These are phyloP conservation scores for Penicillium pancosmium DNA, from an alignment of 495 filamentous ascomycete species.

Conservation along the genomic window DNA sequence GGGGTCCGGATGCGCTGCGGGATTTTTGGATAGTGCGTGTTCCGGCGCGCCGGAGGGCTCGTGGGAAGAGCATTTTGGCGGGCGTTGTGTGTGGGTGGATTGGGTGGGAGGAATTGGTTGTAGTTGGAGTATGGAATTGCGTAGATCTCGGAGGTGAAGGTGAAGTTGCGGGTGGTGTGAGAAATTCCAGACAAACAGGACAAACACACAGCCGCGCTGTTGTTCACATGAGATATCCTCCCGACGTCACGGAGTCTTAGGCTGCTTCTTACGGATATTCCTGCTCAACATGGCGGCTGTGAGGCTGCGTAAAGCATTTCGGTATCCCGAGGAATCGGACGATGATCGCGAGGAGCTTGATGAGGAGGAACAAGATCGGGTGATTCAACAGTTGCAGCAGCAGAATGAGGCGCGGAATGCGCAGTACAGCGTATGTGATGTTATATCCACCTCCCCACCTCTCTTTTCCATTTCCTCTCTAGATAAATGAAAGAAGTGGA, in stretches of 20 bases:
- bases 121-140: too few species aligned
- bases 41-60: conserved; percentile 19
- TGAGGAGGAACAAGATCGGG: conserved; percentile 74
- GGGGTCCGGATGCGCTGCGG: conserved; percentile 6
- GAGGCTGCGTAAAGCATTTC: conserved; percentile 63
- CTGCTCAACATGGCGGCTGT: conserved; percentile 45
- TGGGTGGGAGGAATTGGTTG: not conserved
- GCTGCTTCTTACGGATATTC: too few species aligned
- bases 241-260: conserved; percentile 6
- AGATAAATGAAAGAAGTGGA: not conserved
- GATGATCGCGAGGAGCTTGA: conserved; percentile 58
- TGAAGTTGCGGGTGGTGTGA: conserved; percentile 2
- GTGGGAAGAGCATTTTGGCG: conserved; percentile 19
- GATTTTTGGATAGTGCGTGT: conserved; percentile 17
- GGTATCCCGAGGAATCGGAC: conserved; percentile 59
- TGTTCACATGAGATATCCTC: not conserved
- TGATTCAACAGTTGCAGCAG: conserved; percentile 59
- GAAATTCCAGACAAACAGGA: conserved; percentile 30
- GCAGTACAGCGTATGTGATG: conserved; percentile 54
- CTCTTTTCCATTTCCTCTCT: too few species aligned
- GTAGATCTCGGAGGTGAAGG: not conserved
- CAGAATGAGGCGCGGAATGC: conserved; percentile 62
- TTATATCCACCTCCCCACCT: too few species aligned
- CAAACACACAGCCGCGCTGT: conserved; percentile 26
- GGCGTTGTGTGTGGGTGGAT: not conserved